Conservation (phyloP, 306 rosid genomes). For the Fagus sylvatica region DNA sequence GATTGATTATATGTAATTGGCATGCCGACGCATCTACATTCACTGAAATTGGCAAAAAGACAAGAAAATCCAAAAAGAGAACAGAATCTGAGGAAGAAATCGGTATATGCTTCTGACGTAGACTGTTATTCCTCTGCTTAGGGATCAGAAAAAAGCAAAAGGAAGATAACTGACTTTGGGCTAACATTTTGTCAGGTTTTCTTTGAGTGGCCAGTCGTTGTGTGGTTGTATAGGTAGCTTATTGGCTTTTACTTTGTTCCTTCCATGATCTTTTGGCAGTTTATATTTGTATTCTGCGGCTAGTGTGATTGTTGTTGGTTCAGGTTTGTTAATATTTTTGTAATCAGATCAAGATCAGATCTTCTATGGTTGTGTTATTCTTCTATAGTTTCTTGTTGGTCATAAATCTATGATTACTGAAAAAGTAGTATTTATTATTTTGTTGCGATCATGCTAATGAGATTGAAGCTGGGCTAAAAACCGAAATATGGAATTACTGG, state of each 20-base stretch:
- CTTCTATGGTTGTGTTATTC: constrained; percentile 57
- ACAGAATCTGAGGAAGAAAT: constrained; percentile 39
- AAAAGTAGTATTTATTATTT: background rate
- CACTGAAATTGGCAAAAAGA: constrained; percentile 42
- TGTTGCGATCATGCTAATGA: background rate
- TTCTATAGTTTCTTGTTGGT: constrained; percentile 43
- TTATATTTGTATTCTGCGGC: constrained; percentile 75
- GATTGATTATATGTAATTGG: constrained; percentile 69
- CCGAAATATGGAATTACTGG: too few species aligned
- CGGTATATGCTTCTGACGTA: constrained; percentile 82
- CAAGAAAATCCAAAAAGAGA: constrained; percentile 33
- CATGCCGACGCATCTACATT: constrained; percentile 44
- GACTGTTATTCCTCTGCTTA: constrained; percentile 67
- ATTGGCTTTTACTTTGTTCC: constrained; percentile 31
- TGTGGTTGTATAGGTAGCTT: constrained; percentile 89
- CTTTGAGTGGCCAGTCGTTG: constrained; percentile 60
- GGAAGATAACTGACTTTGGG: constrained; percentile 66
- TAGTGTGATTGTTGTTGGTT: constrained; percentile 77
- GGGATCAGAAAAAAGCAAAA: constrained; percentile 52
- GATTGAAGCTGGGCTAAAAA: background rate
- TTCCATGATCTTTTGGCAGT: constrained; percentile 33
- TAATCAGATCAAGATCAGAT: constrained; percentile 60
- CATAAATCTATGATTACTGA: constrained; percentile 23
- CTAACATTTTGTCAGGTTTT: constrained; percentile 76
- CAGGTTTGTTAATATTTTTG: constrained; percentile 87